Evolutionary conservation across 2,329 filamentous ascomycete genomes (phyloP).

Genomic region (Cladophialophora bantiana): DNA sequence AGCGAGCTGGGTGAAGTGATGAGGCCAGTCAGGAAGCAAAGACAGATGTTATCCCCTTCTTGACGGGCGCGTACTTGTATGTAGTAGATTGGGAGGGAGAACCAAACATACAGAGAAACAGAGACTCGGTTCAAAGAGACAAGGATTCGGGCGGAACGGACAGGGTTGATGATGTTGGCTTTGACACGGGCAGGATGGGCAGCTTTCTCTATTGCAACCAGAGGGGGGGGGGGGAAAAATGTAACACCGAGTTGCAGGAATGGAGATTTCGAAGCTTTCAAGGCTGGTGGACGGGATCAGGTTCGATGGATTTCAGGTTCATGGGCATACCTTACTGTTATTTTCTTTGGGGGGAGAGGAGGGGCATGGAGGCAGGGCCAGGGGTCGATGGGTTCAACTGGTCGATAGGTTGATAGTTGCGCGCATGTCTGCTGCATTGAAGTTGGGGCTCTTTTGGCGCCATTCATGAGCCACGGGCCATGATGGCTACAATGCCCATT

Average conservation of each 20-base stretch:
- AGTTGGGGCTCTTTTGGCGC: not conserved
- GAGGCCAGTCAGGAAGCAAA: not conserved
- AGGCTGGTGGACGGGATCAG: not conserved
- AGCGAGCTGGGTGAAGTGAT: not conserved
- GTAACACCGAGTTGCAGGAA: not conserved
- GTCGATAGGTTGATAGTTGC: not conserved
- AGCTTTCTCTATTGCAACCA: not conserved
- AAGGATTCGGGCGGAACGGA: slow-evolving; percentile 1
- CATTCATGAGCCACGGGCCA: slow-evolving; percentile 2
- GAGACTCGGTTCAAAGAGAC: not conserved
- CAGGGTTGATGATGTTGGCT: not conserved
- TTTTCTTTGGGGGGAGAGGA: not conserved
- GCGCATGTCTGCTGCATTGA: not conserved
- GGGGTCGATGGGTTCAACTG: not conserved
- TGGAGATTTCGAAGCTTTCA: not conserved
- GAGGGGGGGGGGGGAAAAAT: not conserved
- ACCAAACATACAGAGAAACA: not conserved
- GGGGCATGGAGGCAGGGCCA: not conserved
- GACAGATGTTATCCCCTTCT: not conserved
- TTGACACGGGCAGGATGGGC: slow-evolving; percentile 2
- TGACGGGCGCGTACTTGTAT: not conserved
- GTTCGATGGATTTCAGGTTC: not conserved
- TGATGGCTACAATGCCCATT: not conserved
- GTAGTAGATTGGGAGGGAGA: not conserved
- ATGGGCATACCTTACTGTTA: not conserved